These are phyloP conservation scores for Paracamarosporium sp. DNA, from an alignment of 2,329 filamentous ascomycete species.

Conservation along the genomic window DNA sequence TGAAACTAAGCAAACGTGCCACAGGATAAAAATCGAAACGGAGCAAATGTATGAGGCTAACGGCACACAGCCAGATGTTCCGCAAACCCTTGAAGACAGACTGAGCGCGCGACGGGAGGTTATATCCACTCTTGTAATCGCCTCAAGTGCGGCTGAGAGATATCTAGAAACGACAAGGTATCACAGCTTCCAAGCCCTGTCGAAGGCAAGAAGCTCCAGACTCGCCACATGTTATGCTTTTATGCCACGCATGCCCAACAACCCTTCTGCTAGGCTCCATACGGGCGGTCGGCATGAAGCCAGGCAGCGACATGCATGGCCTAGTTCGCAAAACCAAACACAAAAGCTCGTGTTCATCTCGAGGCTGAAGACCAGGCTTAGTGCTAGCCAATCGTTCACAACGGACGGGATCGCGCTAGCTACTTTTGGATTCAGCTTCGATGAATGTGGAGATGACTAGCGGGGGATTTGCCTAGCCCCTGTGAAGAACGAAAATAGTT, in stretches of 20 bases:
- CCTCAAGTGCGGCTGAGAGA: background rate
- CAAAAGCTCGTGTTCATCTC: background rate
- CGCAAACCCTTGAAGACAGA: background rate
- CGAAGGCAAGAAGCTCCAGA: background rate
- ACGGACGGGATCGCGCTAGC: background rate
- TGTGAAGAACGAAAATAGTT: background rate
- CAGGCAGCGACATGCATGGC: background rate
- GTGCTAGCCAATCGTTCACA: background rate
- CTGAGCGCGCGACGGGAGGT: background rate
- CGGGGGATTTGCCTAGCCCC: background rate
- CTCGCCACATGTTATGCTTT: background rate
- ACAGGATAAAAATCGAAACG: background rate
- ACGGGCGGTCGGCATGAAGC: background rate
- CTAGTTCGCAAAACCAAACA: background rate
- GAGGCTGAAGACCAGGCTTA: background rate
- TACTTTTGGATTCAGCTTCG: background rate
- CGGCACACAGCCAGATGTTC: no score
- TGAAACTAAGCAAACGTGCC: background rate
- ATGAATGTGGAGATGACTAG: background rate
- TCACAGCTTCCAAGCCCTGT: background rate
- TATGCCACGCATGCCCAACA: background rate
- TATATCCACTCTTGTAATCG: background rate
- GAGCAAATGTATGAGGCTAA: background rate
- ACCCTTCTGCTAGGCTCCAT: no score
- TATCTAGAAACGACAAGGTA: background rate